These are phyloP conservation scores for Draba incana DNA, from an alignment of 345 rosid species.

Conservation along the genomic window DNA sequence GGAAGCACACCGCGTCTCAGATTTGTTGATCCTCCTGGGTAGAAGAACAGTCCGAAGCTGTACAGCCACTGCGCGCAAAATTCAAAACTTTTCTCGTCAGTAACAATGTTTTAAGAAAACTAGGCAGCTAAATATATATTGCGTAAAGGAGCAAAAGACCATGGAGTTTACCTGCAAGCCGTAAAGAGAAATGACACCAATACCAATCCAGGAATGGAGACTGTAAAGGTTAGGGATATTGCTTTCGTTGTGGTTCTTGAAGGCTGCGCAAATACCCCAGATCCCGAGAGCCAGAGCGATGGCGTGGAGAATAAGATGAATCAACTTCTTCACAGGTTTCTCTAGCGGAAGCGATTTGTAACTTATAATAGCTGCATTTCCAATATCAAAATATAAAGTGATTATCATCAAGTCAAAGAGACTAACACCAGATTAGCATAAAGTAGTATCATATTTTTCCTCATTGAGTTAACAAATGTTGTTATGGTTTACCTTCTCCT, in stretches of 20 bases:
- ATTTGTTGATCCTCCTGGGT: conserved; percentile 62
- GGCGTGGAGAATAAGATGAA: conserved; percentile 81
- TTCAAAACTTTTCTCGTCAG: conserved; percentile 3
- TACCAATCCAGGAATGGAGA: conserved; percentile 96
- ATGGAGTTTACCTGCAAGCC: conserved; percentile 71
- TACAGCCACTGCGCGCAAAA: conserved; percentile 72
- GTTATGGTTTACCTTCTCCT: conserved; percentile 76
- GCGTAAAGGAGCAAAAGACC: conserved; percentile 4
- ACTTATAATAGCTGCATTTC: conserved; percentile 73
- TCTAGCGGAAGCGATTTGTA: conserved; percentile 71
- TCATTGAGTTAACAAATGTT: background rate
- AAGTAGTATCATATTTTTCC: background rate
- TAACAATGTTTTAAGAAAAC: background rate
- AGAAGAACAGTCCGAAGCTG: conserved; percentile 77
- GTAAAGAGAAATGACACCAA: conserved; percentile 70
- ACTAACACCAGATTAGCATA: background rate
- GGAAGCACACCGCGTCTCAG: conserved; percentile 65
- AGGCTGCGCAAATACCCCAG: conserved; percentile 75
- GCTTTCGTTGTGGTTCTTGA: conserved; percentile 89
- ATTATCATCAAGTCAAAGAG: background rate
- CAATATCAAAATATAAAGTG: background rate
- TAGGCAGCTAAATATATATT: background rate
- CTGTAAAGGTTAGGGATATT: conserved; percentile 84
- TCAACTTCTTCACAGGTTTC: conserved; percentile 76
- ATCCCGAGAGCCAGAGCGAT: conserved; percentile 79